Conservation (phyloP, 2,329 filamentous ascomycete species). For the Aspergillus sp. region DNA sequence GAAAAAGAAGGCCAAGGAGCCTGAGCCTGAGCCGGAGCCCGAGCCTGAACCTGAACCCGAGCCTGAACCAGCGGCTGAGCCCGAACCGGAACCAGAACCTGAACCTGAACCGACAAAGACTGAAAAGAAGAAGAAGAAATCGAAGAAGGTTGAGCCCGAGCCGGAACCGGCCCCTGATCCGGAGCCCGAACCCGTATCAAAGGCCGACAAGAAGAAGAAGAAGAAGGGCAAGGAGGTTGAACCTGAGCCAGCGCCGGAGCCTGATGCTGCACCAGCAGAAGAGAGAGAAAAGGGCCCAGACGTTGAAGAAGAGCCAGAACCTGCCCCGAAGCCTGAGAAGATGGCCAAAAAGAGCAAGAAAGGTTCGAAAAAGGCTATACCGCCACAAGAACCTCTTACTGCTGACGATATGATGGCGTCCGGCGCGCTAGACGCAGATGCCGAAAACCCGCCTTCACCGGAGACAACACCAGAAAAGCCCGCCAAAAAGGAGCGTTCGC, state of each 20-base stretch:
- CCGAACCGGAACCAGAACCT: slow-evolving; percentile 17
- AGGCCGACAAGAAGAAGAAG: slow-evolving; percentile 29
- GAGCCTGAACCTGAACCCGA: slow-evolving; percentile 25
- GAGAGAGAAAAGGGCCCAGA: slow-evolving; percentile 18
- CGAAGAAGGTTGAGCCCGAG: slow-evolving; percentile 24
- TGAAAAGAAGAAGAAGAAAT: slow-evolving; percentile 32
- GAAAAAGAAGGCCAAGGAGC: neutral
- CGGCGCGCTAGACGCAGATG: slow-evolving; percentile 24
- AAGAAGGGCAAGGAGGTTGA: slow-evolving; percentile 23
- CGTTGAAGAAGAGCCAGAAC: slow-evolving; percentile 26
- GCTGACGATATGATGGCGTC: slow-evolving; percentile 44
- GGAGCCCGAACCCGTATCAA: slow-evolving; percentile 25
- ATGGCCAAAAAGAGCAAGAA: slow-evolving; percentile 38
- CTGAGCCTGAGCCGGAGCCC: neutral
- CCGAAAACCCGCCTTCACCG: slow-evolving; percentile 45
- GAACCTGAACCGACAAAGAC: slow-evolving; percentile 27
- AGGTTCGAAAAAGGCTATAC: slow-evolving; percentile 14
- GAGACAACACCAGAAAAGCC: slow-evolving; percentile 58
- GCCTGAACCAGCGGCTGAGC: slow-evolving; percentile 18
- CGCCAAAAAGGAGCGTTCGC: slow-evolving; percentile 73
- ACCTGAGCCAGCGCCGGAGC: neutral
- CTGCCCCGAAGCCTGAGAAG: slow-evolving; percentile 27
- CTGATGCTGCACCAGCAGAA: slow-evolving; percentile 18
- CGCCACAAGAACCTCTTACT: slow-evolving; percentile 49
- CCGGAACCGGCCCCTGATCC: slow-evolving; percentile 27